phyloP scores from a whole-genome alignment of 2,329 filamentous ascomycete species.

The Escovopsis sp. region DNA sequence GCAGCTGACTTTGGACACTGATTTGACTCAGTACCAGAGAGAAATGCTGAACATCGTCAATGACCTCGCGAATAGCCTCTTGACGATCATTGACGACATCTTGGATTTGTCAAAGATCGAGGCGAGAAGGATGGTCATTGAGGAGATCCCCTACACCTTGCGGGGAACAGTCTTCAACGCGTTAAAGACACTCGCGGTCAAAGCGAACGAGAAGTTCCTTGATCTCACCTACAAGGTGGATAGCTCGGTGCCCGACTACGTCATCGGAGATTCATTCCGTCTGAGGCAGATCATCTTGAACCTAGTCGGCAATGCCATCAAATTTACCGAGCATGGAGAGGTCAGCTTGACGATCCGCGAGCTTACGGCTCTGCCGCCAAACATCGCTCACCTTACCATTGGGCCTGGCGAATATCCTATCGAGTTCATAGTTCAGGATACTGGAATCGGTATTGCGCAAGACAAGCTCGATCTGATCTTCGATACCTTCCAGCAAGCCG shows the following conservation, averaged over 20 bases:
- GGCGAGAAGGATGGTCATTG: conserved; percentile 94
- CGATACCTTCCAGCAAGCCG: conserved; percentile 96
- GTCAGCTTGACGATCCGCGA: conserved; percentile 84
- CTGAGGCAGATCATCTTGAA: conserved; percentile 94
- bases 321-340: conserved; percentile 94
- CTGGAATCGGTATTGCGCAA: conserved; percentile 87
- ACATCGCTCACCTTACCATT: no score
- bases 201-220: conserved; percentile 89
- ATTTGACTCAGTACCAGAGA: conserved; percentile 85
- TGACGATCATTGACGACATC: conserved; percentile 90
- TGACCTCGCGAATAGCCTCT: conserved; percentile 83
- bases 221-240: conserved; percentile 90
- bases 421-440: conserved; percentile 91
- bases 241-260: conserved; percentile 83
- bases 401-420: conserved; percentile 71
- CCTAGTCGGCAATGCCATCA: conserved; percentile 94
- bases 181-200: conserved; percentile 89
- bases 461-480: conserved; percentile 97
- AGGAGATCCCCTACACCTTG: conserved; percentile 91
- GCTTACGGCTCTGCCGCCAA: conserved; percentile 43
- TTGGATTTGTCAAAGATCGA: conserved; percentile 70
- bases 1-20: conserved; percentile 85
- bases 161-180: conserved; percentile 94
- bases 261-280: conserved; percentile 92
- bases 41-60: conserved; percentile 99